Evolutionary conservation across 352 stramenopile genomes (phyloP).

Genomic region (Phytophthora ohioensis): DNA sequence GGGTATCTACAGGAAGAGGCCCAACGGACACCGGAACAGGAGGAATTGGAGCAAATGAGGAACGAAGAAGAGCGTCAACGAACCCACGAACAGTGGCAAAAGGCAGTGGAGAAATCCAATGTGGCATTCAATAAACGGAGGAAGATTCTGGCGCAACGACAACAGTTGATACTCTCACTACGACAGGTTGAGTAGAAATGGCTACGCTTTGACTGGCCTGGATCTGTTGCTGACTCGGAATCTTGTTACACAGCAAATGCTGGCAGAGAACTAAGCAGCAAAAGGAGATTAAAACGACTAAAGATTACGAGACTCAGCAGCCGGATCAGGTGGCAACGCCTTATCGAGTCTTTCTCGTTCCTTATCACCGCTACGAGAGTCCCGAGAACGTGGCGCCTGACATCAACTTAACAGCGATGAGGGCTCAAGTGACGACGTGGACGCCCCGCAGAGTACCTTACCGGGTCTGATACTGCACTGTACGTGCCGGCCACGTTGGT

Average conservation of each 20-base stretch:
- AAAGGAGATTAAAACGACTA: no score
- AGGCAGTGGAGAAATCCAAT: constrained; percentile 47
- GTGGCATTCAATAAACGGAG: constrained; percentile 56
- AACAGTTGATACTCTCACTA: constrained; percentile 59
- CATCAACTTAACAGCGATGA: neutral
- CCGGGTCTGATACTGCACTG: no score
- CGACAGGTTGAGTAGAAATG: constrained; percentile 51
- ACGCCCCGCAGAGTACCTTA: no score
- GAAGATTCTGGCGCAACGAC: constrained; percentile 58
- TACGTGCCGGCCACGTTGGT: no score
- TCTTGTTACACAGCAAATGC: constrained; percentile 22
- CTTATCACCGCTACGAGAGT: constrained; percentile 27
- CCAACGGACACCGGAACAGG: constrained; percentile 50
- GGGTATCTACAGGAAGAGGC: constrained; percentile 41
- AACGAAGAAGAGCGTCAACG: constrained; percentile 68
- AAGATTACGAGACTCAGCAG: no score
- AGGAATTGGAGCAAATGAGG: constrained; percentile 61
- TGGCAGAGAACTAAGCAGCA: neutral
- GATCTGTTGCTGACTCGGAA: neutral
- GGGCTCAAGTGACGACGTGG: no score
- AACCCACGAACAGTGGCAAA: constrained; percentile 63
- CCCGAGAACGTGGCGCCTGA: constrained; percentile 18
- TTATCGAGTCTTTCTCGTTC: no score
- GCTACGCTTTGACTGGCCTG: neutral
- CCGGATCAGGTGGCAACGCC: no score